Evolutionary conservation across 192 early-diverging fungal species (phyloP).

Genomic region (Linnemannia hyalina): DNA sequence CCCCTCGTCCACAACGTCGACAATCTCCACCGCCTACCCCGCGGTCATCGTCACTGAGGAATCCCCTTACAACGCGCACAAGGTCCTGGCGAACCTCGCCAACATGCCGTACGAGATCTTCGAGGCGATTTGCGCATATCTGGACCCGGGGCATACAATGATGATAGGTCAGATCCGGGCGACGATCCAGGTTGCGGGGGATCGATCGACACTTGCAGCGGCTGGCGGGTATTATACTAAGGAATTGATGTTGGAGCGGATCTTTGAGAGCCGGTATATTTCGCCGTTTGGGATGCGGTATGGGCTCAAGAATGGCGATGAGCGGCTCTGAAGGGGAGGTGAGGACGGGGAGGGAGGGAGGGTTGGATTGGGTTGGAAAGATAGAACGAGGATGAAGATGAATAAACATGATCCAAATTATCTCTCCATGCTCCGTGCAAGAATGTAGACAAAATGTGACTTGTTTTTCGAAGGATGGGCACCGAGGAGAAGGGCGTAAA

Average conservation of each 20-base stretch:
- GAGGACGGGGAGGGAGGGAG: neutral
- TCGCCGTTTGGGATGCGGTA: conserved; percentile 33
- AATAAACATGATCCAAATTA: neutral
- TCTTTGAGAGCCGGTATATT: conserved; percentile 38
- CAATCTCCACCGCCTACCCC: neutral
- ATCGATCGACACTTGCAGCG: conserved; percentile 17
- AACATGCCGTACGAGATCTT: conserved; percentile 56
- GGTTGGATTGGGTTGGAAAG: neutral
- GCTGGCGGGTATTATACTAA: conserved; percentile 12
- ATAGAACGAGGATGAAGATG: neutral
- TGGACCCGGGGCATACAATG: conserved; percentile 43
- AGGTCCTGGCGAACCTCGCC: conserved; percentile 26
- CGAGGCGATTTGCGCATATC: conserved; percentile 40
- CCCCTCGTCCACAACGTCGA: neutral
- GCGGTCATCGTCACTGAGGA: neutral
- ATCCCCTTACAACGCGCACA: conserved; percentile 33
- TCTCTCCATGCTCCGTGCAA: no score
- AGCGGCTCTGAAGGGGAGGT: neutral
- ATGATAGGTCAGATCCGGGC: conserved; percentile 33
- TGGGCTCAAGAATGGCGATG: conserved; percentile 28
- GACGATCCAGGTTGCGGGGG: conserved; percentile 18
- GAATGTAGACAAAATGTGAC: no score
- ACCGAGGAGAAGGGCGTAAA: no score
- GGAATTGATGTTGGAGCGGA: conserved; percentile 39
- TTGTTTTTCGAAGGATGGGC: no score